Evolutionary conservation across 1,284 basidiomycete species (phyloP).

Genomic region (Chalciporus sp.): DNA sequence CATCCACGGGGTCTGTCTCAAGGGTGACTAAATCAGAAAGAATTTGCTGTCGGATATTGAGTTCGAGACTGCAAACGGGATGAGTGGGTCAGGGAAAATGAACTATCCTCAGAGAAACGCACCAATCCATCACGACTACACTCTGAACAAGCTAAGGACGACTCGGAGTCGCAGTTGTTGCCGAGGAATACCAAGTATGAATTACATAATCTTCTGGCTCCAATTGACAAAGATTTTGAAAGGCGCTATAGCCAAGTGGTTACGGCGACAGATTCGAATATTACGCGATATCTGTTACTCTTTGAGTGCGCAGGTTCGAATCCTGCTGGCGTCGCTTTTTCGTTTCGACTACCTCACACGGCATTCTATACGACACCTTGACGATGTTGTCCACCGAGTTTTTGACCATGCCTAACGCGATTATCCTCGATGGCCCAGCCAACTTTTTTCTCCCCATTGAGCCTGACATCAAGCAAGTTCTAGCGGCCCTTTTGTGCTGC

Average conservation of each 20-base stretch:
- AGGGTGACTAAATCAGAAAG: constrained; percentile 78
- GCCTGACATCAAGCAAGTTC: neutral
- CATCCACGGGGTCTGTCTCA: constrained; percentile 51
- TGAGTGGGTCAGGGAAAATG: neutral
- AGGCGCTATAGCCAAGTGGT: constrained; percentile 58
- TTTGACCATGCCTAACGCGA: constrained; percentile 3
- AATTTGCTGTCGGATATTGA: constrained; percentile 82
- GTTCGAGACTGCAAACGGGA: constrained; percentile 52
- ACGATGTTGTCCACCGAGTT: neutral
- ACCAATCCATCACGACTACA: constrained; percentile 31
- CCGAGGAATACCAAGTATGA: neutral
- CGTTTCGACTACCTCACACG: too few species aligned
- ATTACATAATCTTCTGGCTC: neutral
- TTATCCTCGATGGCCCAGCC: neutral
- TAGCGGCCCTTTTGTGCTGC: constrained; percentile 4
- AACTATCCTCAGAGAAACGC: constrained; percentile 7
- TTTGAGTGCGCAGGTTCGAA: constrained; percentile 45
- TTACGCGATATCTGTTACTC: constrained; percentile 41
- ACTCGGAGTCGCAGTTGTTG: neutral
- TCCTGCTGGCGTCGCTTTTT: constrained; percentile 41
- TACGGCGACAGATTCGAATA: constrained; percentile 62
- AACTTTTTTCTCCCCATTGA: neutral
- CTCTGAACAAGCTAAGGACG: too few species aligned
- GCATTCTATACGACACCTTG: too few species aligned
- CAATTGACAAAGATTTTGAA: neutral